These are phyloP conservation scores for Colletotrichum spaethianum DNA, from an alignment of 2,329 filamentous ascomycete species.

Conservation along the genomic window DNA sequence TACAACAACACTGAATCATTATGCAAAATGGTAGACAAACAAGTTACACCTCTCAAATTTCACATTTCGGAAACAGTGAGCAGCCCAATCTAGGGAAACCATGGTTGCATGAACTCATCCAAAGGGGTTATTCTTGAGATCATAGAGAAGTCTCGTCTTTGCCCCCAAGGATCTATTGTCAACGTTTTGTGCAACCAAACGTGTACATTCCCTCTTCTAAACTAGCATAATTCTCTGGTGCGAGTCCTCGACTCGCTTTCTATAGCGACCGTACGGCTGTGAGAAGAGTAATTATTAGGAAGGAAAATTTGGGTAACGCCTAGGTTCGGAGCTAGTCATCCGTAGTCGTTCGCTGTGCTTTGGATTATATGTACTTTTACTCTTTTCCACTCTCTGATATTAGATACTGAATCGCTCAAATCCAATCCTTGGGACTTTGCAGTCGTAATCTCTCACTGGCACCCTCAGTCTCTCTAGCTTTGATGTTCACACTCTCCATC, in stretches of 20 bases:
- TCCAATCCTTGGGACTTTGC: constrained; percentile 16
- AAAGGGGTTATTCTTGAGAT: neutral
- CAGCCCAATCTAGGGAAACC: neutral
- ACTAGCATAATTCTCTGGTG: neutral
- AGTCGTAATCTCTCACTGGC: constrained; percentile 9
- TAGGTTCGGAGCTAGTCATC: too few relatives aligned
- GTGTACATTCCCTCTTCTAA: neutral
- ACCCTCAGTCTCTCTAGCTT: constrained; percentile 15
- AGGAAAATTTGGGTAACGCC: too few relatives aligned
- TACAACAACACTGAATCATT: too few relatives aligned
- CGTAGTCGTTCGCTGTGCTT: fast-evolving
- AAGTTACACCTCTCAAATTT: neutral
- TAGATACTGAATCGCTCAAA: neutral
- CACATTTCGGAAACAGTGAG: neutral
- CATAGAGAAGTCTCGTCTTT: neutral
- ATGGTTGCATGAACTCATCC: neutral
- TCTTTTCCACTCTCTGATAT: fast-evolving
- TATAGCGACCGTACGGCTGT: too few relatives aligned
- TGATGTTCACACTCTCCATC: constrained; percentile 26
- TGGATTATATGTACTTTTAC: too few relatives aligned
- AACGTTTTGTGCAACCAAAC: neutral
- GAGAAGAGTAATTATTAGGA: too few relatives aligned
- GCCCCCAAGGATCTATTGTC: neutral
- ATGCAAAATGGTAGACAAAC: neutral
- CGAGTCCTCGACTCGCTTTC: too few relatives aligned